Evolutionary conservation across 1,284 basidiomycete species (phyloP).

Genomic region (Singerocomus inundabilis): DNA sequence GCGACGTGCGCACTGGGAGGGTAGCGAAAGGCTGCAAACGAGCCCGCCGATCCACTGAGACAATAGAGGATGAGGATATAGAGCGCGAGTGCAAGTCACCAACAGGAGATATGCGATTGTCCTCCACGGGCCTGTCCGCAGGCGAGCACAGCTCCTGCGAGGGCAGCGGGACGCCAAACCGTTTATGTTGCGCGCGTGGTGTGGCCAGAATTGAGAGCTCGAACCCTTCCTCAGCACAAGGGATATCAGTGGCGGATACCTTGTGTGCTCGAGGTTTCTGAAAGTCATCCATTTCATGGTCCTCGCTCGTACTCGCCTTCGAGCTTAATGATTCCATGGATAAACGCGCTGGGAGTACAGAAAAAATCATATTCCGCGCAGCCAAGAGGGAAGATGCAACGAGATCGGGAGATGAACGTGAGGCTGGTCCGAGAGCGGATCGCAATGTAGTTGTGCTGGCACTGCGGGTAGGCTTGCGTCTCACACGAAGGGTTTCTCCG

Average conservation of each 20-base stretch:
- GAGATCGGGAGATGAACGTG: constrained; percentile 7
- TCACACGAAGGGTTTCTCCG: constrained; percentile 6
- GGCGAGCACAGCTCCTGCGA: constrained; percentile 3
- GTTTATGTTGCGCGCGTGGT: background rate
- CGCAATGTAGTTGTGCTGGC: background rate
- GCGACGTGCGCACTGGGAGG: constrained; percentile 32
- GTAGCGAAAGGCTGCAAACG: constrained; percentile 21
- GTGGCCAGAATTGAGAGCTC: constrained; percentile 19
- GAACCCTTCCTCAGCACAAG: constrained; percentile 6
- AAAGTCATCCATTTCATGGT: constrained; percentile 30
- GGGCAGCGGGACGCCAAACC: background rate
- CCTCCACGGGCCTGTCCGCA: background rate
- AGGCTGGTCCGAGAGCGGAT: background rate
- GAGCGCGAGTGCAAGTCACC: constrained; percentile 1
- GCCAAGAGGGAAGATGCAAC: constrained; percentile 21
- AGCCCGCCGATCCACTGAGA: background rate
- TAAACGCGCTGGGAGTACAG: constrained; percentile 30
- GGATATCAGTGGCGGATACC: background rate
- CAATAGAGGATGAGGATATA: background rate
- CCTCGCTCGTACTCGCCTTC: constrained; percentile 29
- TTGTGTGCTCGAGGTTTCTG: background rate
- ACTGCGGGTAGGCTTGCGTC: constrained; percentile 1
- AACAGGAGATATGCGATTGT: background rate
- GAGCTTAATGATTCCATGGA: constrained; percentile 35
- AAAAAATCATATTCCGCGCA: constrained; percentile 28